Evolutionary conservation across 768 basidiomycete genomes (phyloP).

Genomic region (Paxillus rubicundulus): DNA sequence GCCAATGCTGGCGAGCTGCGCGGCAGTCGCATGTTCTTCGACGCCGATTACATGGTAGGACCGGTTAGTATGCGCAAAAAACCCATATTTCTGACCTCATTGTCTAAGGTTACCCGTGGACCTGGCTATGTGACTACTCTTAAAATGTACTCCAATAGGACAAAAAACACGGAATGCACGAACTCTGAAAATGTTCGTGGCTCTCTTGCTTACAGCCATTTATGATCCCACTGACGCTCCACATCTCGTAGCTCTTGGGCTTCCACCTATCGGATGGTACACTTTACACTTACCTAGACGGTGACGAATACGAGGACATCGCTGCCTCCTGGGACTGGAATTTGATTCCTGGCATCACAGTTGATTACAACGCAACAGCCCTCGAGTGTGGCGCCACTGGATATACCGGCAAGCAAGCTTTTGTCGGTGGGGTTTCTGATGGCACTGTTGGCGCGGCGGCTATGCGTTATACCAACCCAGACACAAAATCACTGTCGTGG

Average conservation of each 20-base stretch:
- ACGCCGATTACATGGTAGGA: conserved; percentile 66
- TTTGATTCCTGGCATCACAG: conserved; percentile 69
- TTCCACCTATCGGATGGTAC: conserved; percentile 71
- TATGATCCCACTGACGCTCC: background rate
- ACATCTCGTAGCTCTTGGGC: conserved; percentile 46
- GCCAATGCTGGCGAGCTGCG: conserved; percentile 53
- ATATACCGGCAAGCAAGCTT: conserved; percentile 47
- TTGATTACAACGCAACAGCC: conserved; percentile 56
- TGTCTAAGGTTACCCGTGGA: conserved; percentile 58
- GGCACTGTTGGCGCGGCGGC: conserved; percentile 54
- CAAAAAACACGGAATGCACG: conserved; percentile 61
- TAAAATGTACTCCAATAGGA: conserved; percentile 60
- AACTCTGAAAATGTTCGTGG: conserved; percentile 56
- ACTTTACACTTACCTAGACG: conserved; percentile 59
- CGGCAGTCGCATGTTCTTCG: conserved; percentile 65
- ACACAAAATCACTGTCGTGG: conserved; percentile 51
- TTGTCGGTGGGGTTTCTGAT: conserved; percentile 67
- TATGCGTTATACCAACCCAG: conserved; percentile 68
- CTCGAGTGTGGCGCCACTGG: conserved; percentile 46
- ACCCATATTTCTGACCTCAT: background rate
- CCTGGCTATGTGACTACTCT: conserved; percentile 55
- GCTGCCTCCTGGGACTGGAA: conserved; percentile 77
- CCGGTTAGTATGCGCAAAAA: too few species aligned
- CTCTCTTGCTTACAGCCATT: background rate
- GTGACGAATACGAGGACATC: conserved; percentile 74